Percentiles rank a stretch among this genome's conserved stretches.
phyloP scores from a whole-genome alignment of 495 filamentous ascomycete genomes.

The Hyphodiscus hymeniophilus region DNA sequence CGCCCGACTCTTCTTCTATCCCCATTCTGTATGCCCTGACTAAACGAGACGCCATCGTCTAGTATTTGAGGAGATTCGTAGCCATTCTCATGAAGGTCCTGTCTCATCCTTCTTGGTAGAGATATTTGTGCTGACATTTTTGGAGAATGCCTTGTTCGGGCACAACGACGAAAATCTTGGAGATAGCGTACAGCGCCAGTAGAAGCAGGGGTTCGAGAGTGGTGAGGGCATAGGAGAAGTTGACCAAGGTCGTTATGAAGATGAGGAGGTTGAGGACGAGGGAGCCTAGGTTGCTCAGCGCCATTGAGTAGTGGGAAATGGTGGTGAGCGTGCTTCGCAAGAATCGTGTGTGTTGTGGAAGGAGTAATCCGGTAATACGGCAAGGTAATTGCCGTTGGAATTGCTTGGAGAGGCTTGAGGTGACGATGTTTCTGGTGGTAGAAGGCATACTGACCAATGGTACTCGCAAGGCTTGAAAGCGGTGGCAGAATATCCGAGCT shows the following conservation, averaged over 20 bases:
- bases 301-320: conserved; percentile 21
- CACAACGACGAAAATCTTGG: conserved; percentile 23
- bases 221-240: conserved; percentile 29
- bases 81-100: conserved; percentile 12
- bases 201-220: conserved; percentile 26
- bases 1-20: conserved; percentile 6
- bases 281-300: conserved; percentile 30
- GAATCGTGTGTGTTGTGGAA: background rate
- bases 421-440: no score
- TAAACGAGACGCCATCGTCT: conserved; percentile 4
- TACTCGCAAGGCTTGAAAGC: no score
- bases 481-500: background rate
- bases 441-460: no score
- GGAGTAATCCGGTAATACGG: no score
- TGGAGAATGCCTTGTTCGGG: conserved; percentile 23
- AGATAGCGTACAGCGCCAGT: conserved; percentile 26
- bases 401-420: no score
- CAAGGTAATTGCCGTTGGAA: no score
- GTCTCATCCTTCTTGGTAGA: conserved; percentile 17
- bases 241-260: conserved; percentile 32
- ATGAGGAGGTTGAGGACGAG: conserved; percentile 30
- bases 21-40: conserved; percentile 1
- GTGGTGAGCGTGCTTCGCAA: background rate
- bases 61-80: conserved; percentile 13
- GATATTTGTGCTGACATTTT: conserved; percentile 12